These are phyloP conservation scores for Coniochaeta prunicola DNA, from an alignment of 2,329 filamentous ascomycete species.

Conservation along the genomic window DNA sequence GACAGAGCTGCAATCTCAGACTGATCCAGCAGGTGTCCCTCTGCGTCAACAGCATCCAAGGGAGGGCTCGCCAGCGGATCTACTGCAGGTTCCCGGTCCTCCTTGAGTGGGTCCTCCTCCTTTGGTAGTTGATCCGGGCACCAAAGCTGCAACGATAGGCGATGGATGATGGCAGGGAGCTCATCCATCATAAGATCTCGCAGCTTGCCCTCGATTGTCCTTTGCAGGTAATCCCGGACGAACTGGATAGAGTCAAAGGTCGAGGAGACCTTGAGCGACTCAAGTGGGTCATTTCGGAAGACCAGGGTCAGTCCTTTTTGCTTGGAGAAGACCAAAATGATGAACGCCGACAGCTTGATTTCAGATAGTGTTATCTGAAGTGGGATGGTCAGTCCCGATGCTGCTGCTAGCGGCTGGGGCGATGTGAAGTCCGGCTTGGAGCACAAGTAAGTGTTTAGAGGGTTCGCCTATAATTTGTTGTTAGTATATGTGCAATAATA, in stretches of 20 bases:
- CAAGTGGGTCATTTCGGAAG: constrained; percentile 95
- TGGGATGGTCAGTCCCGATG: constrained; percentile 92
- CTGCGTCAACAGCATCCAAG: constrained; percentile 72
- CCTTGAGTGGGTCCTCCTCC: constrained; percentile 52
- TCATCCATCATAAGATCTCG: constrained; percentile 97
- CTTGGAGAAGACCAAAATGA: constrained; percentile 94
- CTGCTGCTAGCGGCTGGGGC: constrained; percentile 82
- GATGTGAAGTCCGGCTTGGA: constrained; percentile 91
- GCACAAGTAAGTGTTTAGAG: constrained; percentile 88
- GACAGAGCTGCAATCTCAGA: constrained; percentile 70
- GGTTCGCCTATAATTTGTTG: constrained; percentile 63
- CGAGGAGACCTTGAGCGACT: constrained; percentile 96
- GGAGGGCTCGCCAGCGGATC: constrained; percentile 80
- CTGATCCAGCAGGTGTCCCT: constrained; percentile 69
- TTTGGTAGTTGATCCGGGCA: constrained; percentile 75
- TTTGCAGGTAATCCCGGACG: constrained; percentile 92
- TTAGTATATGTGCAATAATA: constrained; percentile 40
- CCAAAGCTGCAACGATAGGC: constrained; percentile 81
- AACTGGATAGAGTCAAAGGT: constrained; percentile 99
- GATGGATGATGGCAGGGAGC: constrained; percentile 90
- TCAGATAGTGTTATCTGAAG: constrained; percentile 93
- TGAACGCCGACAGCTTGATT: constrained; percentile 92
- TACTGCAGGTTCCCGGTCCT: constrained; percentile 48
- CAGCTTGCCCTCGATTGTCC: constrained; percentile 89
- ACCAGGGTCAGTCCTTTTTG: constrained; percentile 95